A percentile compares a stretch with the other conserved stretches of the same genome.
phyloP scores from a whole-genome alignment of 129 eudicot genomes.

The Heracleum sosnowskyi region DNA sequence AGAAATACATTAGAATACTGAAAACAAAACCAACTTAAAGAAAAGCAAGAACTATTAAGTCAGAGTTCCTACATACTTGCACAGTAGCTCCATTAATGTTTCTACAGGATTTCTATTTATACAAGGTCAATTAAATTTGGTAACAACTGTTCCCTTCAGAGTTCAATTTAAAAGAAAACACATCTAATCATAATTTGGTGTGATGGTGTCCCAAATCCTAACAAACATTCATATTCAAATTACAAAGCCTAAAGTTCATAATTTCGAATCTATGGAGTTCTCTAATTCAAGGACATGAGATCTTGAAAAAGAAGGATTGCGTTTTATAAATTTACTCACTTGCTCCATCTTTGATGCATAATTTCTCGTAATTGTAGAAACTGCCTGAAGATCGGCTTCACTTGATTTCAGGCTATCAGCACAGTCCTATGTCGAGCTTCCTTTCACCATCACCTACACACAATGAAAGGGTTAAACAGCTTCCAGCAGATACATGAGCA shows the following conservation, averaged over 20 bases:
- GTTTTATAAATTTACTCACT: conserved; percentile 27
- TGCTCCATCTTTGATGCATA: conserved; percentile 45
- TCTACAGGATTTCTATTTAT: not conserved
- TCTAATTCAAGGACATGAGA: not conserved
- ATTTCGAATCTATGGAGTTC: not conserved
- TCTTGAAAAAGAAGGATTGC: not conserved
- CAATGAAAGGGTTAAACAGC: too few relatives aligned
- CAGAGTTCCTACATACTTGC: not conserved
- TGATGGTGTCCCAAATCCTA: not conserved
- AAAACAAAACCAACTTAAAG: too few relatives aligned
- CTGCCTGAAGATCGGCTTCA: too few relatives aligned
- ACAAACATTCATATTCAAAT: too few relatives aligned
- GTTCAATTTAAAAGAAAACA: too few relatives aligned
- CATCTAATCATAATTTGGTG: not conserved
- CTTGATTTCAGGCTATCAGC: too few relatives aligned
- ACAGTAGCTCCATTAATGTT: not conserved
- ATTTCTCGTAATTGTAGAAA: too few relatives aligned
- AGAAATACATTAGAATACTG: too few relatives aligned
- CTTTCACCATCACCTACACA: too few relatives aligned
- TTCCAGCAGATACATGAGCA: too few relatives aligned
- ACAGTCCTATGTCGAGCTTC: too few relatives aligned
- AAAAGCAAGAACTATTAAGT: not conserved
- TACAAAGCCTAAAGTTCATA: too few relatives aligned
- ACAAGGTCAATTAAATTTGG: not conserved
- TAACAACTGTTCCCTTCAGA: not conserved